A percentile compares a stretch with the other conserved stretches of the same genome.
Conservation (phyloP, 108 stramenopile genomes). For the Conticribra weissflogii region DNA sequence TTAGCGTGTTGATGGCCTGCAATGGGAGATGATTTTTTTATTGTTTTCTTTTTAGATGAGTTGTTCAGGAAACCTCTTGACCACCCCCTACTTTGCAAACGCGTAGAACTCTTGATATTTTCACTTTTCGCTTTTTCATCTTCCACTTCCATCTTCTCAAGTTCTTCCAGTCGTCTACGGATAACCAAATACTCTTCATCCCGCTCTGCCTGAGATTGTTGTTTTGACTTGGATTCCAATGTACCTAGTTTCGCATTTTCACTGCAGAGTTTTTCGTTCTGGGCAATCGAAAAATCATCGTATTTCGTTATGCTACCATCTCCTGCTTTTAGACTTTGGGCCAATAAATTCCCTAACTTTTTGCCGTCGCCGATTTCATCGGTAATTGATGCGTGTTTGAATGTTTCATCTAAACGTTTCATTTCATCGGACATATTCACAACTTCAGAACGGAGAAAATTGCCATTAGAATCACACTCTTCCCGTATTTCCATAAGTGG, state of each 20-base stretch:
- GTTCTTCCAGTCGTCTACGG: slow-evolving; percentile 34
- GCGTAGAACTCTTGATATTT: slow-evolving; percentile 20
- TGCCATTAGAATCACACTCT: slow-evolving; percentile 28
- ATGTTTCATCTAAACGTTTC: slow-evolving; percentile 30
- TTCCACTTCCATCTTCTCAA: slow-evolving; percentile 39
- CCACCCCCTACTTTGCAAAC: slow-evolving; percentile 38
- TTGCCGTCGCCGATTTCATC: slow-evolving; percentile 8
- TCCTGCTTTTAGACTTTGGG: slow-evolving; percentile 20
- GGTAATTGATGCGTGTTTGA: slow-evolving; percentile 13
- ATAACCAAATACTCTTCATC: slow-evolving; percentile 24
- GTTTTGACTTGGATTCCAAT: neutral
- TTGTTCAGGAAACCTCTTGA: slow-evolving; percentile 42
- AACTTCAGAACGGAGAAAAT: slow-evolving; percentile 30
- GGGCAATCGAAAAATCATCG: neutral
- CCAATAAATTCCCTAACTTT: slow-evolving; percentile 22
- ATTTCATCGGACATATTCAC: slow-evolving; percentile 40
- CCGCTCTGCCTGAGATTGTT: slow-evolving; percentile 2
- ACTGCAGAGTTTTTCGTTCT: neutral
- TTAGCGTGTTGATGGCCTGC: neutral
- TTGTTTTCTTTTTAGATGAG: slow-evolving; percentile 3
- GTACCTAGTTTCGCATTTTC: neutral
- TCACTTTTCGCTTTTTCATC: slow-evolving; percentile 16
- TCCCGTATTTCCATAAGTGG: slow-evolving; percentile 52
- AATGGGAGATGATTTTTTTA: neutral
- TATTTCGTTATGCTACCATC: slow-evolving; percentile 7